Conservation (phyloP, 139 green algal genomes). For the Trebouxia sp. region DNA sequence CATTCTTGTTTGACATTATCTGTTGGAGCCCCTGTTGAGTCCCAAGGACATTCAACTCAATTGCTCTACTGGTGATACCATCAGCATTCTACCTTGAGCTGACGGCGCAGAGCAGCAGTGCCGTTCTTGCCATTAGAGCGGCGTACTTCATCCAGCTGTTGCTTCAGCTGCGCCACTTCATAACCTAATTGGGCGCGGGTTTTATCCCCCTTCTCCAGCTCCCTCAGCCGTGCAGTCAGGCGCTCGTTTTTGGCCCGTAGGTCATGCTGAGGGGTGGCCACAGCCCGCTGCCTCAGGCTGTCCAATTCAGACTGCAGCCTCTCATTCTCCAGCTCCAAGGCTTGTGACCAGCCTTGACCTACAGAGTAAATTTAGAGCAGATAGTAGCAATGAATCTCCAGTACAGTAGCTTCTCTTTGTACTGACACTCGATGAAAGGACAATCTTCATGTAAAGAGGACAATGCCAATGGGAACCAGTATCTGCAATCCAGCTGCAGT, state of each 20-base stretch:
- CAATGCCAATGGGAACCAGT: no score
- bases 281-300: slow-evolving; percentile 33
- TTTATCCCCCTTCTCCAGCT: slow-evolving; percentile 38
- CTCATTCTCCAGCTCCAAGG: slow-evolving; percentile 54
- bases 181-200: slow-evolving; percentile 38
- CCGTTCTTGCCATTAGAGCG: slow-evolving; percentile 19
- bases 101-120: slow-evolving; percentile 27
- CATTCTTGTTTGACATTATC: no score
- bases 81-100: slow-evolving; percentile 34
- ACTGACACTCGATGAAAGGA: no score
- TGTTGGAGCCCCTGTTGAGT: no score
- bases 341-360: background rate
- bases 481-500: no score
- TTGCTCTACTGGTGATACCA: background rate
- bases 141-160: slow-evolving; percentile 28
- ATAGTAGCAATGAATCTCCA: background rate
- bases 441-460: no score
- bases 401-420: no score
- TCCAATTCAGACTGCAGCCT: slow-evolving; percentile 57
- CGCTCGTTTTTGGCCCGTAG: slow-evolving; percentile 33
- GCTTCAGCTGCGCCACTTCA: slow-evolving; percentile 41
- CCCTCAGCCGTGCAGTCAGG: slow-evolving; percentile 10
- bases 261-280: slow-evolving; percentile 26
- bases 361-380: background rate
- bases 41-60: background rate